Percentiles rank a stretch among this genome's conserved stretches.
These are phyloP conservation scores for Mycena capillaripes DNA, from an alignment of 768 basidiomycete genomes.

Conservation along the genomic window DNA sequence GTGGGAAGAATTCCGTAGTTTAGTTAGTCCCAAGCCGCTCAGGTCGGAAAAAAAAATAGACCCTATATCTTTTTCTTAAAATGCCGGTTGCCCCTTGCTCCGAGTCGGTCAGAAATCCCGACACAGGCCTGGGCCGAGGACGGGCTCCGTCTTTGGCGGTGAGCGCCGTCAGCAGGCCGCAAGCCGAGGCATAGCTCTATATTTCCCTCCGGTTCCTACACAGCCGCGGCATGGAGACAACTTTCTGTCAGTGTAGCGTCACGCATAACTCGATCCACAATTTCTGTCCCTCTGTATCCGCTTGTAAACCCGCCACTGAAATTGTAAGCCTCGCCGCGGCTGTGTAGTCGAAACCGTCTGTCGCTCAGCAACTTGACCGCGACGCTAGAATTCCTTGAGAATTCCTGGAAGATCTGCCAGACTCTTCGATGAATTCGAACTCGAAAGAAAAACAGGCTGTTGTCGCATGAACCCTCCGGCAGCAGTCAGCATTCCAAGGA, in stretches of 20 bases:
- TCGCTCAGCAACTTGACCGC: background rate
- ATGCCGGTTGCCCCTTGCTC: background rate
- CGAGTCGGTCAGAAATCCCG: no score
- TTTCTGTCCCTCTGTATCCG: no score
- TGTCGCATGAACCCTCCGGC: background rate
- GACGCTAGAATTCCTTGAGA: background rate
- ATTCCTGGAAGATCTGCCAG: background rate
- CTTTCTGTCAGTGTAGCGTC: no score
- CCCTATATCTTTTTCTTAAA: background rate
- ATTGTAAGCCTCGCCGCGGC: no score
- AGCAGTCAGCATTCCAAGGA: background rate
- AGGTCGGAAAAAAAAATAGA: background rate
- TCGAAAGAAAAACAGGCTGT: background rate
- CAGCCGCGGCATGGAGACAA: no score
- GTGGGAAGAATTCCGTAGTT: background rate
- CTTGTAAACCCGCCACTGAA: no score
- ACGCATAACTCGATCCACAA: no score
- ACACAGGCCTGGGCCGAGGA: background rate
- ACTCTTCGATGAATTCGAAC: background rate
- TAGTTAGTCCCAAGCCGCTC: background rate
- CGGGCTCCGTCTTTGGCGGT: background rate
- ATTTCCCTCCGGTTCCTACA: no score
- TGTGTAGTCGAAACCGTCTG: background rate
- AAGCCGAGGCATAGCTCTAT: background rate
- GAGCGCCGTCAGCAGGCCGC: background rate